Base-by-base conservation (phyloP, 257 asterid genomes). In the Penstemon eatonii region DNA sequence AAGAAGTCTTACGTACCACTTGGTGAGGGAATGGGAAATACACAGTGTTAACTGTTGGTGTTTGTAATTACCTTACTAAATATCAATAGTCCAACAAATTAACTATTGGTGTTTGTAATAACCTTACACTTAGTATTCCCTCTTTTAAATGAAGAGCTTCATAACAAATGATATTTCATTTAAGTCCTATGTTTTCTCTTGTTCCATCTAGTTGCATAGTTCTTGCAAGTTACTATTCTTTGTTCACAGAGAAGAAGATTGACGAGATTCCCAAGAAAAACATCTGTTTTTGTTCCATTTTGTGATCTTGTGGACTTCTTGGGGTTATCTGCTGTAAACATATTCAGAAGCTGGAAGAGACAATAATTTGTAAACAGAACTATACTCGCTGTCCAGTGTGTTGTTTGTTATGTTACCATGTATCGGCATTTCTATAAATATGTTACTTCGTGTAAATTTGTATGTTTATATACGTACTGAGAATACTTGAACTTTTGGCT, bases 341-440 rank as follows among this genome's bases (percentile, higher is more conserved):
- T 66, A 74, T 65, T 61, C 67, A 54, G 79, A 76, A 68, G 82
- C 72, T 70, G 64, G 73, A 69, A 63, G 69, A 51, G 66, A 73
- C 78, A 75, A 79, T 73, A 82, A 85, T 80, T 66, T 81, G 89
- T 81, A 76, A 81, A 80, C 84, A 60, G 73, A 61, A 63, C 68
- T 39, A 73, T 71, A 78, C 81, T 73, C 86, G 66, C 73, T 69
- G 70, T 78, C 77, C 53, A 47, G 54, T 68, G 79, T 79, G 65
- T 65, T 74, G 56, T 70, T 81, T 63, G 72, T 52, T 60, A 25
- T 73, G 75, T 64, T 66, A 60, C 67, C 68, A 68, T 74, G 72
- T 79, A 73, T 53, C 78, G 40, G 73, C 69, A 76, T 73, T 71
- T 62, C 70, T 73, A 75, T 65, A 66, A 67, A 77, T 67, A 73